These are phyloP conservation scores for Geotrichum carabidarum DNA, from an alignment of 1,139 yeast species.

Conservation along the genomic window DNA sequence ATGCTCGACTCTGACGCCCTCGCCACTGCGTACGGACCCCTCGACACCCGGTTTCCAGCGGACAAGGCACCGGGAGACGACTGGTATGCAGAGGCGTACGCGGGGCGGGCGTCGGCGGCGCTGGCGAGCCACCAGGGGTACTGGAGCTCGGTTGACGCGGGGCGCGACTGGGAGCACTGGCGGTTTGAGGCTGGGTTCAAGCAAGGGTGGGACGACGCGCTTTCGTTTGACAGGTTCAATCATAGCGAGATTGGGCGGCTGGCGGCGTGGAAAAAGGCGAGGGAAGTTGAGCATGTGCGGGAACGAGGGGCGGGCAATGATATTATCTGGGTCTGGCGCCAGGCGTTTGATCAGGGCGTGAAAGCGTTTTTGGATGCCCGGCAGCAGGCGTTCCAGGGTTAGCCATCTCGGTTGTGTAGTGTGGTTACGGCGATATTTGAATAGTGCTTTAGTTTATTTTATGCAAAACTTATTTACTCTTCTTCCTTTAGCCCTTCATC, in stretches of 20 bases:
- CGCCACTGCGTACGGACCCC: conserved; percentile 14
- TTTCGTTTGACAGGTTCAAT: conserved; percentile 59
- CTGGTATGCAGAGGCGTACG: conserved; percentile 37
- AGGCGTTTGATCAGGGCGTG: conserved; percentile 67
- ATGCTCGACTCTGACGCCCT: conserved; percentile 64
- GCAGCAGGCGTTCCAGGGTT: conserved; percentile 9
- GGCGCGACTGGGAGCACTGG: conserved; percentile 71
- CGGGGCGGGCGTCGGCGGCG: conserved; percentile 42
- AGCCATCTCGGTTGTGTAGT: not conserved
- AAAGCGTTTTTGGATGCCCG: conserved; percentile 27
- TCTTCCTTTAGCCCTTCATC: not conserved
- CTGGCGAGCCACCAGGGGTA: conserved; percentile 52
- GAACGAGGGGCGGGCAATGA: conserved; percentile 49
- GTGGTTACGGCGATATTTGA: no score
- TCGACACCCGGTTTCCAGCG: conserved; percentile 9
- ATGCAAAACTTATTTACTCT: not conserved
- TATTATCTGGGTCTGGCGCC: conserved; percentile 58
- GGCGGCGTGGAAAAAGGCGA: conserved; percentile 57
- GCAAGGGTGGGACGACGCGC: conserved; percentile 69
- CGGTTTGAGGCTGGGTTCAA: conserved; percentile 72
- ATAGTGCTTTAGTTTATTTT: no score
- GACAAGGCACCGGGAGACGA: conserved; percentile 13
- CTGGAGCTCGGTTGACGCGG: conserved; percentile 59
- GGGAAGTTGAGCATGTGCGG: conserved; percentile 54
- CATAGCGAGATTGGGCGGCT: conserved; percentile 70